A percentile compares a stretch with the other conserved stretches of the same genome.
These are phyloP conservation scores for Fonsecaea multimorphosa DNA, from an alignment of 2,329 filamentous ascomycete genomes.

Conservation along the genomic window DNA sequence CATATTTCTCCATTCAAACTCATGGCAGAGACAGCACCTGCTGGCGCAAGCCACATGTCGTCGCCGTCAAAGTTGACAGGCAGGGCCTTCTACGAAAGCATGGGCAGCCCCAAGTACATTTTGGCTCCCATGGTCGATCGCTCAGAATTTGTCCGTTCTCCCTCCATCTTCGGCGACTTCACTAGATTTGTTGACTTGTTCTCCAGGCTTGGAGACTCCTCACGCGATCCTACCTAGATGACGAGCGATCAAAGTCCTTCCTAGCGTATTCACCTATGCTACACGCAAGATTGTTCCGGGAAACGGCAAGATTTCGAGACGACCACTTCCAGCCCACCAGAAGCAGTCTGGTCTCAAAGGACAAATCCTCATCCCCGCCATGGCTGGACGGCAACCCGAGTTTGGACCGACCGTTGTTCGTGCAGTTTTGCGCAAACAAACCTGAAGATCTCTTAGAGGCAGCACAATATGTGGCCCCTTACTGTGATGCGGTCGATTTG, in stretches of 20 bases:
- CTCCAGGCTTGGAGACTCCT: slow-evolving; percentile 92
- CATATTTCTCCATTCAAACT: not conserved
- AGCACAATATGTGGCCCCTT: slow-evolving; percentile 77
- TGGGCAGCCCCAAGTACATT: slow-evolving; percentile 88
- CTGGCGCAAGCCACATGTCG: slow-evolving; percentile 13
- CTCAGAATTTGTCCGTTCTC: slow-evolving; percentile 82
- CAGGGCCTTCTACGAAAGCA: slow-evolving; percentile 90
- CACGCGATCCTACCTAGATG: slow-evolving; percentile 85
- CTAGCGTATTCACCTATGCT: slow-evolving; percentile 96
- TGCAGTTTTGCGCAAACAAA: slow-evolving; percentile 80
- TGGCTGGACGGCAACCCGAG: slow-evolving; percentile 86
- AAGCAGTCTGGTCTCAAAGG: slow-evolving; percentile 46
- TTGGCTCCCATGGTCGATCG: slow-evolving; percentile 98
- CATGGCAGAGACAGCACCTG: slow-evolving; percentile 30
- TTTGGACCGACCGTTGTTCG: slow-evolving; percentile 86
- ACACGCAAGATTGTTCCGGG: slow-evolving; percentile 85
- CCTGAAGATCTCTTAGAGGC: slow-evolving; percentile 62
- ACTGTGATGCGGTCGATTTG: slow-evolving; percentile 89
- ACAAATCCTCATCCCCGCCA: slow-evolving; percentile 45
- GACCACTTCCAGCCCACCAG: slow-evolving; percentile 77
- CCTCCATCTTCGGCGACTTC: slow-evolving; percentile 14
- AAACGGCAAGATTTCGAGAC: slow-evolving; percentile 76
- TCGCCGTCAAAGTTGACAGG: slow-evolving; percentile 70
- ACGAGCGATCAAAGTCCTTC: slow-evolving; percentile 67
- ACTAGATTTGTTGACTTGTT: slow-evolving; percentile 31